Evolutionary conservation across 1,284 basidiomycete genomes (phyloP).

Genomic region (Leccinum angustisporum): DNA sequence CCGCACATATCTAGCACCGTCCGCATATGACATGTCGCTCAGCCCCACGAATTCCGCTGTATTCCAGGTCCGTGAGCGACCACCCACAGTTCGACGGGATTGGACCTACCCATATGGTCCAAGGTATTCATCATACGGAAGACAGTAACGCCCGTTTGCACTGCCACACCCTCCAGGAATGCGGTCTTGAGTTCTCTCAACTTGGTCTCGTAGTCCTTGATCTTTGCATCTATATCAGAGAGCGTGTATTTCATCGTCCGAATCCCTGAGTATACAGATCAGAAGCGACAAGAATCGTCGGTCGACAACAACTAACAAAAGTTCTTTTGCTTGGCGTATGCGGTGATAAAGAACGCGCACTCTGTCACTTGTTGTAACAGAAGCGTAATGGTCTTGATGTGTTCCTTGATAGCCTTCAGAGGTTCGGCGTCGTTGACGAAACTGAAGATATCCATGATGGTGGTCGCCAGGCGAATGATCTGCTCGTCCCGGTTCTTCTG

Average conservation of each 20-base stretch:
- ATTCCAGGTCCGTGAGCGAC: background rate
- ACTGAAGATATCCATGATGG: background rate
- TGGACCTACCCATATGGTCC: background rate
- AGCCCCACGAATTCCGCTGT: background rate
- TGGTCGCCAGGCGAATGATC: background rate
- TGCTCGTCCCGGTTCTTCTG: no score
- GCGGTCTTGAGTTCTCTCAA: background rate
- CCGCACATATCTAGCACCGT: no score
- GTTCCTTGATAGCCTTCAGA: background rate
- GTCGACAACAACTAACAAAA: no score
- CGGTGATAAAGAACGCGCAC: background rate
- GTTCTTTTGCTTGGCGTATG: no score
- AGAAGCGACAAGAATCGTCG: no score
- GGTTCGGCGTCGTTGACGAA: background rate
- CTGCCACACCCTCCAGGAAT: background rate
- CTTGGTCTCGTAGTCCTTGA: background rate
- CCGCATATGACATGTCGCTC: background rate
- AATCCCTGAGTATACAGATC: no score
- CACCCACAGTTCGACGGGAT: background rate
- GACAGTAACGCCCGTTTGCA: background rate
- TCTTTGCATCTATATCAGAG: background rate
- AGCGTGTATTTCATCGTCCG: no score
- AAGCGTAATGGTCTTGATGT: background rate
- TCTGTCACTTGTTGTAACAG: background rate
- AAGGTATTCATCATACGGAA: background rate